Evolutionary conservation across 2,329 filamentous ascomycete species (phyloP), one percentile per base, ranked within the genome.

Genomic region (Aspergillus versicolor): DNA sequence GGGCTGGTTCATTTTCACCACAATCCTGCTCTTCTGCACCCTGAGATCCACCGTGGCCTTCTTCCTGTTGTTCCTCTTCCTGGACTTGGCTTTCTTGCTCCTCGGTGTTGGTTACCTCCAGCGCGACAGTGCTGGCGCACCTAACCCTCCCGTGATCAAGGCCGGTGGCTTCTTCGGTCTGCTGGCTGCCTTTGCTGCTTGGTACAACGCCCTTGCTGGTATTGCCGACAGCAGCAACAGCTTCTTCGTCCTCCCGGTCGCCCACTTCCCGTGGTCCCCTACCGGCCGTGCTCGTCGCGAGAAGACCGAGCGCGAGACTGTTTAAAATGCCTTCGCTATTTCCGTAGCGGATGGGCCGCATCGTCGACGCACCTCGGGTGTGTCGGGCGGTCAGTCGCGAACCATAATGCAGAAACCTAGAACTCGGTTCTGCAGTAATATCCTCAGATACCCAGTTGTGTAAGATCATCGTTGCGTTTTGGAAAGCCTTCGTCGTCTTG

Each of bases 181-280:
- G 60, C 67, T 94, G 6, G 86, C 90, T 1, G 89, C 90, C 0
- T 94, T 95, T 71, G 70, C 90, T 55, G 90, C 91, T 4, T 95
- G 91, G 91, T 95, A 93, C 77, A 92, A 91, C 68, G 90, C 91
- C 38, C 81, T 93, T 59, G 89, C 90, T 52, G 90, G 90, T 84
- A 84, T 94, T 57, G 88, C 88, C 60, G 90, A 94, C 65, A 75
- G 69, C 52, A 77, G 73, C 65, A 82, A 82, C 70, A 94, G 91
- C 81, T 96, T 96, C 86, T 94, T 96, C 82, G 82, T 94, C 74
- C 86, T 96, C 61, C 93, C 92, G 51, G 92, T 97, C 62, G 88
- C 89, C 67, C 92, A 96, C 82, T 95, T 97, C 82, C 93, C 92
- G 53, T 97, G 93, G 93, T 93, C 90, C 38, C 88, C 89, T 67